phyloP scores from a whole-genome alignment of 208 protist species.

The Crithidia acanthocephali region DNA sequence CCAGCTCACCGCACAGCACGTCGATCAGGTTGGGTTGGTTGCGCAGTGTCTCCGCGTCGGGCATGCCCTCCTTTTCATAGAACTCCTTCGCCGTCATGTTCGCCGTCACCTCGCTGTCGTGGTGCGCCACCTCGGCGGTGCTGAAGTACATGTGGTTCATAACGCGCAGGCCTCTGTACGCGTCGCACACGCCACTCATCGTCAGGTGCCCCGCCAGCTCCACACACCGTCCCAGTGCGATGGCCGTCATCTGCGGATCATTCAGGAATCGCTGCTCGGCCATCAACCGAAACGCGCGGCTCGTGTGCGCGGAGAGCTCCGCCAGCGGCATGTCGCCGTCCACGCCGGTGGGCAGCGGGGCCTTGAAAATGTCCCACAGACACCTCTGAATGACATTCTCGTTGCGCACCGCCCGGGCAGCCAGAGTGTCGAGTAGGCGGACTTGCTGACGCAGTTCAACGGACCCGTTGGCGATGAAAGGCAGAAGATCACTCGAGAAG shows the following conservation, averaged over 20 bases:
- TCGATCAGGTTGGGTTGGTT: slow-evolving; percentile 84
- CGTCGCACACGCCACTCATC: slow-evolving; percentile 44
- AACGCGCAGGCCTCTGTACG: slow-evolving; percentile 55
- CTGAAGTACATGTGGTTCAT: slow-evolving; percentile 70
- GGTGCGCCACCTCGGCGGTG: slow-evolving; percentile 61
- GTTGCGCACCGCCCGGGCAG: slow-evolving; percentile 55
- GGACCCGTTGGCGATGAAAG: slow-evolving; percentile 14
- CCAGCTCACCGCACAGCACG: slow-evolving; percentile 71
- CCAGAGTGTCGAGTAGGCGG: slow-evolving; percentile 30
- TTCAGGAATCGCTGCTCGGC: slow-evolving; percentile 53
- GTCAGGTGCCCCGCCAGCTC: slow-evolving; percentile 56
- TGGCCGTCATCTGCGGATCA: slow-evolving; percentile 66
- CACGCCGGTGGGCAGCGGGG: slow-evolving; percentile 2
- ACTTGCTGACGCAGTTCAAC: slow-evolving; percentile 25
- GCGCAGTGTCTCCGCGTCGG: slow-evolving; percentile 34
- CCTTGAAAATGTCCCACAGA: slow-evolving; percentile 76
- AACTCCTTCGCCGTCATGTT: slow-evolving; percentile 33
- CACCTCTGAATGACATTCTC: slow-evolving; percentile 63
- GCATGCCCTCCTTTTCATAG: slow-evolving; percentile 10
- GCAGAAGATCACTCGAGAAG: slow-evolving; percentile 18
- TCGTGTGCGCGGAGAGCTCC: slow-evolving; percentile 52
- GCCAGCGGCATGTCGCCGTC: not conserved
- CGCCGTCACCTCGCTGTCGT: slow-evolving; percentile 38
- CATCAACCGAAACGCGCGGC: slow-evolving; percentile 58
- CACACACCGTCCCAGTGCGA: slow-evolving; percentile 72